Percentiles rank a stretch among this genome's conserved stretches.
Conservation (phyloP, 2,329 filamentous ascomycete species). For the Fusarium nanum region DNA sequence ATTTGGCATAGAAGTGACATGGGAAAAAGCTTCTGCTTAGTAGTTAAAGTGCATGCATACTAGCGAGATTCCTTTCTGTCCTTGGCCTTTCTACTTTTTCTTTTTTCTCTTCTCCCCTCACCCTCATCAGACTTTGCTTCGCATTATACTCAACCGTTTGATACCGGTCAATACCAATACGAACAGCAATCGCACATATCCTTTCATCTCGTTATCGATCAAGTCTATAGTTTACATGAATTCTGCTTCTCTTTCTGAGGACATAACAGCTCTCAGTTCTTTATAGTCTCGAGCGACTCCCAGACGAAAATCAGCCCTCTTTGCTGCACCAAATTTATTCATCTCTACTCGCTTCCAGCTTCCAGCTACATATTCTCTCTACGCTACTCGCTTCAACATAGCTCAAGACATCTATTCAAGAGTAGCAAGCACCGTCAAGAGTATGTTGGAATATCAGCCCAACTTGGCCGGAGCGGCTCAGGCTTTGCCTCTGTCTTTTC, state of each 20-base stretch:
- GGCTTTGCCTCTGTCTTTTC: neutral
- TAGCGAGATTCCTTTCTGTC: neutral
- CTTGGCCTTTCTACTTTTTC: neutral
- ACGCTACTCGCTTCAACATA: conserved; percentile 2
- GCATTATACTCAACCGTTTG: conserved; percentile 14
- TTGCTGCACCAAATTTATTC: neutral
- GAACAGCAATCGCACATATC: neutral
- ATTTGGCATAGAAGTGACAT: neutral
- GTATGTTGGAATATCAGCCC: conserved; percentile 11
- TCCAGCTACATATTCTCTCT: neutral
- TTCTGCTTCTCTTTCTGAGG: neutral
- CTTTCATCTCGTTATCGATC: conserved; percentile 4
- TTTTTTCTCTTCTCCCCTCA: neutral
- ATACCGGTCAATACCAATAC: neutral
- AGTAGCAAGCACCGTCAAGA: neutral
- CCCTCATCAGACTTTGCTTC: conserved; percentile 23
- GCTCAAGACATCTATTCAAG: conserved; percentile 8
- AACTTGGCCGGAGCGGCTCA: neutral
- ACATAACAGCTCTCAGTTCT: neutral
- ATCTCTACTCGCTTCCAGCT: conserved; percentile 1
- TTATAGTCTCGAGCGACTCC: neutral
- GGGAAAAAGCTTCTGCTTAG: neutral
- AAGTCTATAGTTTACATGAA: conserved; percentile 1
- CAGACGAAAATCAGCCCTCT: neutral
- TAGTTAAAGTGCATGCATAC: neutral